Conservation (phyloP, 805 yeast species). For the Ogataea salicorniae region DNA sequence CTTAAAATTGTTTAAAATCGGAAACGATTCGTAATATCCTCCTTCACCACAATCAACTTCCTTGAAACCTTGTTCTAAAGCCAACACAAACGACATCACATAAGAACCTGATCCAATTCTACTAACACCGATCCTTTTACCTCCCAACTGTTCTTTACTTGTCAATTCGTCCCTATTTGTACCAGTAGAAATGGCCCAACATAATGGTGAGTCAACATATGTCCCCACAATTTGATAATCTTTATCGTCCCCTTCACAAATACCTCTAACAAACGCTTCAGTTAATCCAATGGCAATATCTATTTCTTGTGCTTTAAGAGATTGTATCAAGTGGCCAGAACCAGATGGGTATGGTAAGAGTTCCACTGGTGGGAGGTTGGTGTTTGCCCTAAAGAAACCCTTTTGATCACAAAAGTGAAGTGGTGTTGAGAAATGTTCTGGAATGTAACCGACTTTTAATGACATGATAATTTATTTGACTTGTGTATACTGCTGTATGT, state of each 20-base stretch:
- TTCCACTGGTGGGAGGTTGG: slow-evolving; percentile 47
- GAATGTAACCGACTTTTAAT: slow-evolving; percentile 72
- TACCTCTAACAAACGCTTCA: slow-evolving; percentile 83
- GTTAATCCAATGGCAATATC: slow-evolving; percentile 87
- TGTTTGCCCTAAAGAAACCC: slow-evolving; percentile 43
- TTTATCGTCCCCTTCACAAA: slow-evolving; percentile 58
- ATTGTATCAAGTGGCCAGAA: slow-evolving; percentile 78
- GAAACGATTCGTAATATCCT: slow-evolving; percentile 50
- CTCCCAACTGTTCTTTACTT: slow-evolving; percentile 46
- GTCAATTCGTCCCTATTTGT: slow-evolving; percentile 48
- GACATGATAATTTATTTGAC: slow-evolving; percentile 4
- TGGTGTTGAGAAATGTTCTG: slow-evolving; percentile 91
- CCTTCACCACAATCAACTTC: slow-evolving; percentile 29
- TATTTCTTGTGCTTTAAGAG: slow-evolving; percentile 56
- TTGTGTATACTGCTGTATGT: neutral
- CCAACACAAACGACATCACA: slow-evolving; percentile 85
- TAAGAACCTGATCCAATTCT: slow-evolving; percentile 90
- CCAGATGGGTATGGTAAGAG: slow-evolving; percentile 76
- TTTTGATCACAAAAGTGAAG: slow-evolving; percentile 62
- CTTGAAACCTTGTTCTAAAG: slow-evolving; percentile 49
- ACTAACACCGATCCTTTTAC: slow-evolving; percentile 68
- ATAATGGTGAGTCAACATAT: slow-evolving; percentile 78
- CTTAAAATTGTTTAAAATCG: slow-evolving; percentile 60
- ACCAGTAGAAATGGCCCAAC: slow-evolving; percentile 90
- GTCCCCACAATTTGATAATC: slow-evolving; percentile 69